These are phyloP conservation scores for Cercospora janseana DNA, from an alignment of 2,329 filamentous ascomycete species.

Conservation along the genomic window DNA sequence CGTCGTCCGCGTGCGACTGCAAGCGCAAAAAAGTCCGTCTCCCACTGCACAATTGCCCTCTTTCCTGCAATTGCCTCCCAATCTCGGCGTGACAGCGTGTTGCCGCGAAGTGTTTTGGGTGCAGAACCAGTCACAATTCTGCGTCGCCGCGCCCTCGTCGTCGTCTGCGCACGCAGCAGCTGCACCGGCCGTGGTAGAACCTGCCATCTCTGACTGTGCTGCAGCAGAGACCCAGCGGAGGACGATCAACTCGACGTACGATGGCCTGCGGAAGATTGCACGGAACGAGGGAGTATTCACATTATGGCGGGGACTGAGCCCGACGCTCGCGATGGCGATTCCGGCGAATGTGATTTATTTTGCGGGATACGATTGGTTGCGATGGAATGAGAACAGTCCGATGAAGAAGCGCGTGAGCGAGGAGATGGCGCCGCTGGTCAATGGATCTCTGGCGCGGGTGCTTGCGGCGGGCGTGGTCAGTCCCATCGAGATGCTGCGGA, in stretches of 20 bases:
- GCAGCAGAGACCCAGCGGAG: conserved; percentile 82
- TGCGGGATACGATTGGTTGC: conserved; percentile 93
- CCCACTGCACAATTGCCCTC: conserved; percentile 52
- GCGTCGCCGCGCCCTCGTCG: conserved; percentile 59
- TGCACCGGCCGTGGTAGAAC: conserved; percentile 28
- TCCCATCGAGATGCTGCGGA: conserved; percentile 91
- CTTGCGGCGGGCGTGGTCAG: conserved; percentile 79
- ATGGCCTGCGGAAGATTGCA: conserved; percentile 90
- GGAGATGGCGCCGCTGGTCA: conserved; percentile 73
- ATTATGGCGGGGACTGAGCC: conserved; percentile 90
- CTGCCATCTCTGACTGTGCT: conserved; percentile 64
- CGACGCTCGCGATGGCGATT: conserved; percentile 88
- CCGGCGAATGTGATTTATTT: conserved; percentile 98
- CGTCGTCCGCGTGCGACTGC: conserved; percentile 90
- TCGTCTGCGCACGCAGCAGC: conserved; percentile 41
- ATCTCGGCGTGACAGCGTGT: conserved; percentile 88
- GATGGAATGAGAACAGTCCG: conserved; percentile 70
- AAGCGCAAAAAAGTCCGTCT: conserved; percentile 69
- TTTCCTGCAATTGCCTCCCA: conserved; percentile 71
- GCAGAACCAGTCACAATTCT: conserved; percentile 77
- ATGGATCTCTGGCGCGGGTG: conserved; percentile 73
- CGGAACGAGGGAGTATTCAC: conserved; percentile 84
- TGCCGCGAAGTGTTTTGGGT: conserved; percentile 97
- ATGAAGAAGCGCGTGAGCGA: conserved; percentile 62
- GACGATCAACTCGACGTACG: conserved; percentile 85